Evolutionary conservation across 2,329 filamentous ascomycete species (phyloP).

Genomic region (Penicillium verrucosum): DNA sequence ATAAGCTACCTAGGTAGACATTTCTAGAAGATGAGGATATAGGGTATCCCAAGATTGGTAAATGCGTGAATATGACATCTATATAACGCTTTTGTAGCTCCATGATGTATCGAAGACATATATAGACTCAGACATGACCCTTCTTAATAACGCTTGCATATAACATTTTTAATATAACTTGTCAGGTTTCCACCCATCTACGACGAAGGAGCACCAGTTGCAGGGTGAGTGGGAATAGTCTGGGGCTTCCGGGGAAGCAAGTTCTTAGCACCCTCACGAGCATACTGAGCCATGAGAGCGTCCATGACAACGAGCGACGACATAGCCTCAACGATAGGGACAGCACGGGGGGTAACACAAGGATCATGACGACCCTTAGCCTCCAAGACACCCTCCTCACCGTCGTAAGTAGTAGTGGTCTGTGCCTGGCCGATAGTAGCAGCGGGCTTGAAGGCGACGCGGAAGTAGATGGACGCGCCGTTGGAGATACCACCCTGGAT

Average conservation of each 20-base stretch:
- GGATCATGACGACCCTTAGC: slow-evolving; percentile 95
- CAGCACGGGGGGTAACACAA: slow-evolving; percentile 82
- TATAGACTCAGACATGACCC: not conserved
- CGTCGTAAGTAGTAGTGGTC: slow-evolving; percentile 75
- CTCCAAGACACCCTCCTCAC: slow-evolving; percentile 71
- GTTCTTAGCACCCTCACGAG: slow-evolving; percentile 50
- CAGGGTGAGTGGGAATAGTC: slow-evolving; percentile 36
- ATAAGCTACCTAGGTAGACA: not conserved
- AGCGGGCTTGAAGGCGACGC: slow-evolving; percentile 89
- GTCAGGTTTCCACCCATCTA: not conserved
- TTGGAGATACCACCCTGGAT: slow-evolving; percentile 96
- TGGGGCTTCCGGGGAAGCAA: slow-evolving; percentile 44
- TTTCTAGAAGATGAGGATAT: not conserved
- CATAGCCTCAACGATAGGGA: slow-evolving; percentile 76
- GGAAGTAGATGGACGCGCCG: slow-evolving; percentile 90
- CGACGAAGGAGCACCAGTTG: slow-evolving; percentile 15
- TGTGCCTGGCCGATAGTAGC: slow-evolving; percentile 91
- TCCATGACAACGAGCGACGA: slow-evolving; percentile 84
- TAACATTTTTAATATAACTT: slow-evolving; percentile 2
- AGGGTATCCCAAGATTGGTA: not conserved
- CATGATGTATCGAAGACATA: not conserved
- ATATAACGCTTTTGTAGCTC: slow-evolving; percentile 4
- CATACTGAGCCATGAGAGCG: slow-evolving; percentile 77
- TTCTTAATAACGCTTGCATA: slow-evolving; percentile 5
- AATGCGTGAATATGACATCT: not conserved